These are phyloP conservation scores for Pythium volutum DNA, from an alignment of 352 stramenopile genomes.

Conservation along the genomic window DNA sequence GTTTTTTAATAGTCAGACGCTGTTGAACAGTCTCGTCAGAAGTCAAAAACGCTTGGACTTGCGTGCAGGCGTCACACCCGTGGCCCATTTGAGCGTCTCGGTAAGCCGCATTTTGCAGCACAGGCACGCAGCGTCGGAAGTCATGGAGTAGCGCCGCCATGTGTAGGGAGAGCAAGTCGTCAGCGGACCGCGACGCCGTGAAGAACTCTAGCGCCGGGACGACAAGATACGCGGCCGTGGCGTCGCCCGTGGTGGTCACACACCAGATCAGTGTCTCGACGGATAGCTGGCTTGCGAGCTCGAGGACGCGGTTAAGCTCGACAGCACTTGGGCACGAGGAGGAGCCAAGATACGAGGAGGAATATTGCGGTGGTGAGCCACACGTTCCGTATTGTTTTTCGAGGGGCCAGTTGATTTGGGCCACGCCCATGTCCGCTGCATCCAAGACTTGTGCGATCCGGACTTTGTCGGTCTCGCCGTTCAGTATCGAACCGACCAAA, in stretches of 20 bases:
- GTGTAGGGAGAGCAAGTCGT: not conserved
- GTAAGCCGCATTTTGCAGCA: not conserved
- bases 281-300: not conserved
- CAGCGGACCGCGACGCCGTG: not conserved
- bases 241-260: not conserved
- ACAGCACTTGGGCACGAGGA: not conserved
- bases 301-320: not conserved
- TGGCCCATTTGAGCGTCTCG: not conserved
- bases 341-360: not conserved
- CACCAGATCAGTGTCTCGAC: not conserved
- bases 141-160: not conserved
- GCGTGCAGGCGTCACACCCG: slow-evolving; percentile 1
- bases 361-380: not conserved
- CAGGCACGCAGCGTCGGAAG: not conserved
- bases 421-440: not conserved
- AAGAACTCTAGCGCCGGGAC: slow-evolving; percentile 4
- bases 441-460: not conserved
- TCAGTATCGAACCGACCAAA: slow-evolving; percentile 2
- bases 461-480: not conserved
- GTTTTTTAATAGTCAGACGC: not conserved
- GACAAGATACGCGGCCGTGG: not conserved
- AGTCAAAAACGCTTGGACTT: slow-evolving; percentile 5
- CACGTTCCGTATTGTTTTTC: too few relatives aligned
- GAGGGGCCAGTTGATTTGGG: not conserved
- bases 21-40: not conserved